These are phyloP conservation scores for Ustilago xerochloae DNA, from an alignment of 1,284 basidiomycete genomes.

Conservation along the genomic window DNA sequence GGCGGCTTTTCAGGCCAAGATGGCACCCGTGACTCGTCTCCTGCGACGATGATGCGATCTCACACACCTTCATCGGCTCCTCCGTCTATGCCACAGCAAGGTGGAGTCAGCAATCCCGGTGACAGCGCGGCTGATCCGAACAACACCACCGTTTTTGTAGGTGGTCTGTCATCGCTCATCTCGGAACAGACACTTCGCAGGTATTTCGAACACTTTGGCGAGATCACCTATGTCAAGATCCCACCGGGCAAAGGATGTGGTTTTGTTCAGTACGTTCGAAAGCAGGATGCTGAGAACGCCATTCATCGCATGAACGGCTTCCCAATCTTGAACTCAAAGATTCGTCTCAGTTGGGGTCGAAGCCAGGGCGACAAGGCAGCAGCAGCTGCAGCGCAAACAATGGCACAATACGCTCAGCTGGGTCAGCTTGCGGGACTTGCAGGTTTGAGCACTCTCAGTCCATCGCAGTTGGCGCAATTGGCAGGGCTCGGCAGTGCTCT, in stretches of 20 bases:
- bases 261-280: constrained; percentile 92
- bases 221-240: constrained; percentile 78
- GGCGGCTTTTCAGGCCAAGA: constrained; percentile 35
- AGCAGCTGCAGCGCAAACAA: constrained; percentile 61
- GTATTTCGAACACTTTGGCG: constrained; percentile 65
- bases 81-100: constrained; percentile 13
- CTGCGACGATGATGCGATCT: constrained; percentile 28
- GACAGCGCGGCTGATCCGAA: constrained; percentile 63
- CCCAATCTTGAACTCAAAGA: constrained; percentile 83
- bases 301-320: constrained; percentile 97
- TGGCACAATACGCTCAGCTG: constrained; percentile 56
- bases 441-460: constrained; percentile 52
- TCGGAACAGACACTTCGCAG: constrained; percentile 63
- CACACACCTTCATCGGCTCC: constrained; percentile 40
- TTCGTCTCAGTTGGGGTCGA: constrained; percentile 90
- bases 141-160: constrained; percentile 68
- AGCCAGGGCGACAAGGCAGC: constrained; percentile 67
- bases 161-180: constrained; percentile 63
- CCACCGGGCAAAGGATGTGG: constrained; percentile 94
- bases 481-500: constrained; percentile 51
- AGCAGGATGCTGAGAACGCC: constrained; percentile 88
- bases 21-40: constrained; percentile 21
- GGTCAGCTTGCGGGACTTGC: constrained; percentile 56
- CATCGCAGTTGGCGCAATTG: constrained; percentile 53
- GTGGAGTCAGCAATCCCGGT: constrained; percentile 9